Percentiles rank a stretch among this genome's conserved stretches.
Conservation (phyloP, 176 grass and related monocot genomes). For the Oryza meridionalis region DNA sequence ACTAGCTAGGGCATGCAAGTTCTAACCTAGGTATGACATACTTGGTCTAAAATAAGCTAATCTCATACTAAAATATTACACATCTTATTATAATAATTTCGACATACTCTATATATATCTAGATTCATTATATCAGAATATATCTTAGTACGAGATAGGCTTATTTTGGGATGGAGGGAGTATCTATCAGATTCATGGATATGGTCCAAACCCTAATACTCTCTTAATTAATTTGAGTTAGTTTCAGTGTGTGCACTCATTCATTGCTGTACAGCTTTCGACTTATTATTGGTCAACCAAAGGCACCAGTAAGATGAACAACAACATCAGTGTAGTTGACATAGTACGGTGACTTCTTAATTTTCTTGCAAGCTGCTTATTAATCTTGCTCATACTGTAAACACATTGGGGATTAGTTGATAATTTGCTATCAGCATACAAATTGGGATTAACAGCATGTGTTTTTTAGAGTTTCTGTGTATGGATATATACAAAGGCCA, state of each 20-base stretch:
- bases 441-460: not conserved
- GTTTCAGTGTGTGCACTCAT: not conserved
- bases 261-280: not conserved
- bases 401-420: not conserved
- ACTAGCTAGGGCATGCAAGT: not conserved
- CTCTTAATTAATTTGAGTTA: not conserved
- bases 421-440: not conserved
- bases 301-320: not conserved
- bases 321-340: not conserved
- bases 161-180: too few relatives aligned
- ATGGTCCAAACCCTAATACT: not conserved
- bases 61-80: too few relatives aligned
- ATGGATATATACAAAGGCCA: not conserved
- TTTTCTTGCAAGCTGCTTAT: not conserved
- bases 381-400: too few relatives aligned
- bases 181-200: not conserved
- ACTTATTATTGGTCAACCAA: constrained; percentile 26
- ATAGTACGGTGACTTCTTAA: not conserved
- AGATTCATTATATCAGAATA: too few relatives aligned
- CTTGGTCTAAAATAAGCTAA: too few relatives aligned
- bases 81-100: too few relatives aligned
- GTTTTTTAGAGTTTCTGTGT: not conserved
- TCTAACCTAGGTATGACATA: not conserved
- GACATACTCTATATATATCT: too few relatives aligned
- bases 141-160: rapidly evolving